Conservation (phyloP, 352 stramenopile genomes). For the Globisporangium polare region DNA sequence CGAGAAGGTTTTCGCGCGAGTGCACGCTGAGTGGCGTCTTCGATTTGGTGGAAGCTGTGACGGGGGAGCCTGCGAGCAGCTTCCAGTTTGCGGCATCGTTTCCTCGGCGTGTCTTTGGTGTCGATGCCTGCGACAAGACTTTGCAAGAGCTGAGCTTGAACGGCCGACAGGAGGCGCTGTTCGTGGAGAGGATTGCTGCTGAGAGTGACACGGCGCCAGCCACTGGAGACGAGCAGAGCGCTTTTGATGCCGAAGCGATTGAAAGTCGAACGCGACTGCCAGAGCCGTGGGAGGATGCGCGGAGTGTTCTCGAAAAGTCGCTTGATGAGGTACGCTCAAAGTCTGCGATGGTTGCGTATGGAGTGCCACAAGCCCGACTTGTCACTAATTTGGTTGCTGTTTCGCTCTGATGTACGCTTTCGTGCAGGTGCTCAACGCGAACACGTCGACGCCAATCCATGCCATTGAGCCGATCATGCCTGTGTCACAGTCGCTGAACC, state of each 20-base stretch:
- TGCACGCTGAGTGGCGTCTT: slow-evolving; percentile 37
- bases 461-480: slow-evolving; percentile 67
- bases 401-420: slow-evolving; percentile 1
- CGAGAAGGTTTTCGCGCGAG: slow-evolving; percentile 39
- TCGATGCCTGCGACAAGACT: slow-evolving; percentile 31
- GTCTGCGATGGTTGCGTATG: background rate
- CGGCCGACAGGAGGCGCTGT: slow-evolving; percentile 60
- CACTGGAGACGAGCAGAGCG: background rate
- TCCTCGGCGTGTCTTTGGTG: slow-evolving; percentile 51
- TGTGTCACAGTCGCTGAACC: slow-evolving; percentile 37
- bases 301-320: slow-evolving; percentile 34
- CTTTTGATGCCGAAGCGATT: background rate
- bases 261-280: slow-evolving; percentile 22
- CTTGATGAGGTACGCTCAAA: slow-evolving; percentile 39
- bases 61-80: slow-evolving; percentile 30
- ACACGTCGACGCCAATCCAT: slow-evolving; percentile 44
- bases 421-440: slow-evolving; percentile 28
- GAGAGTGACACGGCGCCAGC: slow-evolving; percentile 1
- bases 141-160: slow-evolving; percentile 53
- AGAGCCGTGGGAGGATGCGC: slow-evolving; percentile 40
- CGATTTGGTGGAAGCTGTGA: slow-evolving; percentile 47
- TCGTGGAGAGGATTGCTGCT: slow-evolving; percentile 40
- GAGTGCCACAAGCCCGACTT: background rate
- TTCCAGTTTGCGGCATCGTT: slow-evolving; percentile 61
- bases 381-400: background rate